A percentile compares a stretch with the other conserved stretches of the same genome.
Conservation (phyloP, 257 asterid genomes). For the Solanum medicagineum region DNA sequence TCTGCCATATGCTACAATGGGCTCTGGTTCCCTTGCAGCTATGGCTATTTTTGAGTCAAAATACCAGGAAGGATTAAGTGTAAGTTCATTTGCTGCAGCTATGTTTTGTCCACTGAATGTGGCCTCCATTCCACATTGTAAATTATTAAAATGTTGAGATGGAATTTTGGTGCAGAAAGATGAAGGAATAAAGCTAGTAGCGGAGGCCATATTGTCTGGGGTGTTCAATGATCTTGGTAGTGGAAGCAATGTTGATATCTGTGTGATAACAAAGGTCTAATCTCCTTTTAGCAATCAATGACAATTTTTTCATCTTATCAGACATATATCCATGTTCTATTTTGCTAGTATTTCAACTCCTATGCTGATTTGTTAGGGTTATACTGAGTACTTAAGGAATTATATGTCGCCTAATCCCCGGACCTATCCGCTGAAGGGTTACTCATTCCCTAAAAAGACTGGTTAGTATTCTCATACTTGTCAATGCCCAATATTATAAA, state of each 20-base stretch:
- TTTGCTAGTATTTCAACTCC: not conserved
- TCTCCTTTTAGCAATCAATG: not conserved
- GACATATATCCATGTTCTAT: not conserved
- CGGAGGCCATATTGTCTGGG: slow-evolving; percentile 88
- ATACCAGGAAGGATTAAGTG: slow-evolving; percentile 71
- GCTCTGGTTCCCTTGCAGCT: slow-evolving; percentile 98
- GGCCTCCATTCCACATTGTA: not conserved
- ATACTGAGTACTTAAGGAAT: slow-evolving; percentile 66
- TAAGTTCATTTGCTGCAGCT: slow-evolving; percentile 21
- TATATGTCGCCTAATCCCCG: slow-evolving; percentile 71
- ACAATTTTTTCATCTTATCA: not conserved
- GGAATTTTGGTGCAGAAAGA: slow-evolving; percentile 42
- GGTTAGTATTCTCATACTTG: slow-evolving; percentile 32
- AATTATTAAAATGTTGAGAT: slow-evolving; percentile 1
- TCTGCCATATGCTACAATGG: slow-evolving; percentile 95
- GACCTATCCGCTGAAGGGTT: slow-evolving; percentile 62
- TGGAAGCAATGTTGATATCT: slow-evolving; percentile 92
- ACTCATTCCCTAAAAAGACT: slow-evolving; percentile 67
- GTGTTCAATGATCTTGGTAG: slow-evolving; percentile 92
- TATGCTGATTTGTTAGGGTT: slow-evolving; percentile 34
- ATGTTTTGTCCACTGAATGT: not conserved
- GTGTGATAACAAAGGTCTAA: slow-evolving; percentile 74
- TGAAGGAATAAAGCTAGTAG: slow-evolving; percentile 71
- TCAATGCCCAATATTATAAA: not conserved
- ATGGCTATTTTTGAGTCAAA: slow-evolving; percentile 83